phyloP scores from a whole-genome alignment of 2,329 filamentous ascomycete species.

The Colletotrichum sansevieriae region DNA sequence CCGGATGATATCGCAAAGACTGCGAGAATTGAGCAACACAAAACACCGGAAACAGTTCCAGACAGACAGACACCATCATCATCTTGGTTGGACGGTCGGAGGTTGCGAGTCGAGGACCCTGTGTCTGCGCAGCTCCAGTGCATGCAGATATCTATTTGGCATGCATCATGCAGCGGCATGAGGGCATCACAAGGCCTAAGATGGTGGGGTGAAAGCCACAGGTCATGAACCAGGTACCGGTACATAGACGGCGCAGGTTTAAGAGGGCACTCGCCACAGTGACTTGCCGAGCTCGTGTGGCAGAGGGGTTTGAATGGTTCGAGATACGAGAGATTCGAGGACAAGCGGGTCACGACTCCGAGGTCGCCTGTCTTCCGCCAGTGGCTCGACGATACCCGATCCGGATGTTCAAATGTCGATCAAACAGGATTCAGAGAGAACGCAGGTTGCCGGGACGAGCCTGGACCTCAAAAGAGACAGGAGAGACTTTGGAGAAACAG shows the following conservation, averaged over 20 bases:
- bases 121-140: constrained; percentile 13
- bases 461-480: constrained; percentile 4
- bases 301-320: constrained; percentile 23
- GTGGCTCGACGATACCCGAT: constrained; percentile 33
- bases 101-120: constrained; percentile 2
- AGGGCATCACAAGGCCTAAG: constrained; percentile 18
- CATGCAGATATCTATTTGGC: constrained; percentile 3
- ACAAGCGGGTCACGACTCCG: constrained; percentile 7
- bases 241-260: constrained; percentile 15
- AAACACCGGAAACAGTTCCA: too few relatives aligned
- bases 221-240: constrained; percentile 31
- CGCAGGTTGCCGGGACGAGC: neutral
- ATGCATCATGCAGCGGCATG: constrained; percentile 37
- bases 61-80: constrained; percentile 2
- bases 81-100: neutral
- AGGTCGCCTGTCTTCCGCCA: neutral
- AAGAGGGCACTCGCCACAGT: constrained; percentile 29
- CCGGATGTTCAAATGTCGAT: constrained; percentile 33
- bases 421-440: neutral
- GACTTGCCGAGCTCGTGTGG: neutral
- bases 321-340: constrained; percentile 26
- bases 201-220: constrained; percentile 32
- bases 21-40: too few relatives aligned
- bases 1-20: too few relatives aligned
- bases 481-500: constrained; percentile 5